Evolutionary conservation across 768 basidiomycete species (phyloP).

Genomic region (Lactarius hengduanensis): DNA sequence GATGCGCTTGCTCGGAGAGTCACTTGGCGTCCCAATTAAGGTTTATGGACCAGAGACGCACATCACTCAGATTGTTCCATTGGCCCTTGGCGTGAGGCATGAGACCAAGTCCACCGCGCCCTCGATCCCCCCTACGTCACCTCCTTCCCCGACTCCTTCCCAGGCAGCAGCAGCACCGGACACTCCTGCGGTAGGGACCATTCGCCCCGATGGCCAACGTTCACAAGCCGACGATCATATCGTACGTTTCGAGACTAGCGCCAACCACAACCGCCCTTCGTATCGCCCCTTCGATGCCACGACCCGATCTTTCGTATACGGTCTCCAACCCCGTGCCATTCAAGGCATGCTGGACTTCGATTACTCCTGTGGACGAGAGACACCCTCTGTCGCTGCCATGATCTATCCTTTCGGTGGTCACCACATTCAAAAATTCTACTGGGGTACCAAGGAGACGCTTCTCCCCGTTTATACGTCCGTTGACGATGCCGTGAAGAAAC

Average conservation of each 20-base stretch:
- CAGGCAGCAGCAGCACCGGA: slow-evolving; percentile 39
- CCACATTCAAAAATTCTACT: slow-evolving; percentile 99
- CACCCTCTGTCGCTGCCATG: slow-evolving; percentile 97
- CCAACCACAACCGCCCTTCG: slow-evolving; percentile 56
- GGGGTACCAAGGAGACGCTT: slow-evolving; percentile 99
- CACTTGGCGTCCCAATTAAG: slow-evolving; percentile 93
- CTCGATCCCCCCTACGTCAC: slow-evolving; percentile 49
- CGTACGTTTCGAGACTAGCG: slow-evolving; percentile 71
- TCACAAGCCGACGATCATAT: slow-evolving; percentile 87
- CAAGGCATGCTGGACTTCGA: slow-evolving; percentile 99
- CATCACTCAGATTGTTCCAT: slow-evolving; percentile 97
- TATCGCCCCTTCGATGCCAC: slow-evolving; percentile 90
- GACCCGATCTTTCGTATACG: slow-evolving; percentile 97
- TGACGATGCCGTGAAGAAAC: slow-evolving; percentile 89
- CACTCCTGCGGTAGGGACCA: slow-evolving; percentile 55
- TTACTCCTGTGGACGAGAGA: slow-evolving; percentile 90
- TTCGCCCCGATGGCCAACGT: slow-evolving; percentile 76
- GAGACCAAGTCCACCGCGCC: slow-evolving; percentile 41
- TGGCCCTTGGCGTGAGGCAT: slow-evolving; percentile 86
- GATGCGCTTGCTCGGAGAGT: slow-evolving; percentile 96
- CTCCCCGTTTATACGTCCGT: slow-evolving; percentile 95
- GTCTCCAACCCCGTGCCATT: slow-evolving; percentile 98
- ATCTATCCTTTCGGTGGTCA: slow-evolving; percentile 99
- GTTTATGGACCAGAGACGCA: slow-evolving; percentile 98
- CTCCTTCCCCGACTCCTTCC: slow-evolving; percentile 44